These are phyloP conservation scores for Ascoidea asiatica DNA, from an alignment of 805 yeast species.

Conservation along the genomic window DNA sequence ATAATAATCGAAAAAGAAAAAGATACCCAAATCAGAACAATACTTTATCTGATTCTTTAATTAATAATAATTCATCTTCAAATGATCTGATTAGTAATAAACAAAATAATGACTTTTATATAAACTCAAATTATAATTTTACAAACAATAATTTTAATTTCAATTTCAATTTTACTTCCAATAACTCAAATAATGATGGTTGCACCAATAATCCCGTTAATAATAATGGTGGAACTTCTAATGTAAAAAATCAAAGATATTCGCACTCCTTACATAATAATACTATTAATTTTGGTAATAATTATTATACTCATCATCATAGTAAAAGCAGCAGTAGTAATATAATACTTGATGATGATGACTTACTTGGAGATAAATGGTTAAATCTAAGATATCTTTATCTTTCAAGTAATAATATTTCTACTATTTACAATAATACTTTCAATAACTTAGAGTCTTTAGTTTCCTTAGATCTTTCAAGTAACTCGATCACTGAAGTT, in stretches of 20 bases:
- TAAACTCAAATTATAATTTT: not conserved
- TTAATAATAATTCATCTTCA: not conserved
- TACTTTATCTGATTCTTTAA: not conserved
- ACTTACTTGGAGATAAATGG: constrained; percentile 18
- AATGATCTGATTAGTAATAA: not conserved
- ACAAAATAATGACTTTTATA: not conserved
- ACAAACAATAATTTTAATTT: not conserved
- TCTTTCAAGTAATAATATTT: constrained; percentile 25
- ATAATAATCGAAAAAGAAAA: not conserved
- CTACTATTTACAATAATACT: constrained; percentile 18
- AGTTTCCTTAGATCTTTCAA: constrained; percentile 38
- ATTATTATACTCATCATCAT: constrained; percentile 8
- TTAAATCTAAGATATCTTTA: constrained; percentile 25
- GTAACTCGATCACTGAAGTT: constrained; percentile 32
- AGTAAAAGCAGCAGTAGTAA: not conserved
- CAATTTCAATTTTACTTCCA: constrained; percentile 1
- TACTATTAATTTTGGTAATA: constrained; percentile 3
- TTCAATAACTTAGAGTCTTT: constrained; percentile 18
- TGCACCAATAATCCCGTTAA: no score
- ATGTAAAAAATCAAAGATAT: constrained; percentile 5
- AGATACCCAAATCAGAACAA: not conserved
- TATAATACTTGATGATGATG: not conserved
- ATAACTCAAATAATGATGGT: constrained; percentile 8
- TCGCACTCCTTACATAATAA: not conserved
- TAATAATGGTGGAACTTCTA: no score